Evolutionary conservation across 176 grass and related monocot genomes (phyloP).

Genomic region (Lolium multiflorum): DNA sequence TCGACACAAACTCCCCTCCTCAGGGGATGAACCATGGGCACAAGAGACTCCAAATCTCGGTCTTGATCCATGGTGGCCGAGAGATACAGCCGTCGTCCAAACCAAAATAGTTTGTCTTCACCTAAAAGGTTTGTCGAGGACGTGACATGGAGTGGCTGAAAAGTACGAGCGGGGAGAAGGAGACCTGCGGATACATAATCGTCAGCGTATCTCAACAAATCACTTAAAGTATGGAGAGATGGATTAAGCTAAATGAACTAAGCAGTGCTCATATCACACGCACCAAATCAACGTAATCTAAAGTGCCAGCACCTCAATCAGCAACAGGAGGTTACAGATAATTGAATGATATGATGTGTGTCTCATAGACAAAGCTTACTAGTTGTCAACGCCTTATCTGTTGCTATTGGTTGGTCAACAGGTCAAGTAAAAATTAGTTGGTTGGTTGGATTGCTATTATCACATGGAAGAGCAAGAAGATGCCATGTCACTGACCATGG

Average conservation of each 20-base stretch:
- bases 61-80: no score
- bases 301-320: background rate
- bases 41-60: no score
- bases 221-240: background rate
- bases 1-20: no score
- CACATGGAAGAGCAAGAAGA: background rate
- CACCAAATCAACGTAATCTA: background rate
- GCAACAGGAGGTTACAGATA: background rate
- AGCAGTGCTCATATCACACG: background rate
- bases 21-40: no score
- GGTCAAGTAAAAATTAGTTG: background rate
- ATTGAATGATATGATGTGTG: no score
- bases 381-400: no score
- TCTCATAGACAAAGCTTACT: no score
- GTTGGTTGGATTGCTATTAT: background rate
- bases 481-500: background rate
- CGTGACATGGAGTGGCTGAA: background rate
- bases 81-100: no score
- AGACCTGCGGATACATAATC: background rate
- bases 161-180: background rate
- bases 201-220: slow-evolving; percentile 41
- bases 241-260: background rate
- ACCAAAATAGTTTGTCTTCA: no score
- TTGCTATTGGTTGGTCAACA: no score
- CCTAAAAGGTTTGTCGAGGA: no score